These are phyloP conservation scores for Rutstroemia sp. DNA, from an alignment of 2,329 filamentous ascomycete genomes.

Conservation along the genomic window DNA sequence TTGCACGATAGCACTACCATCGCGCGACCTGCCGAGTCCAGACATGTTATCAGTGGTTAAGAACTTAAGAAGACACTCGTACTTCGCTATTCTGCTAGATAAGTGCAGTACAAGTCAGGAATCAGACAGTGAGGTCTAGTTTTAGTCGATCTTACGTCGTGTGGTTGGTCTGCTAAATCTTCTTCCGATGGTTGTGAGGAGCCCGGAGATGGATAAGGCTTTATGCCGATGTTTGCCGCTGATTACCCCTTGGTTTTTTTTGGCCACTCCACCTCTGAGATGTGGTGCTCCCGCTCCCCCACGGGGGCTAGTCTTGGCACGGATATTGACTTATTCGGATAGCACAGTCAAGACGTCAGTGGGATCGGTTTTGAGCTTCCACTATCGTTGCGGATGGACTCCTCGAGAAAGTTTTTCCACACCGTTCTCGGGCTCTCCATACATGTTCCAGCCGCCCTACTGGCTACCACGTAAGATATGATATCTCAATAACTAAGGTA, in stretches of 20 bases:
- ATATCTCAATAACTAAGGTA: too few relatives aligned
- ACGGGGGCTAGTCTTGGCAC: not conserved
- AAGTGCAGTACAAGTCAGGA: not conserved
- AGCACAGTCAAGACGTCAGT: too few relatives aligned
- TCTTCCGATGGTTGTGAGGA: not conserved
- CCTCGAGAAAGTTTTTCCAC: too few relatives aligned
- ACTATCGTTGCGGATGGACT: too few relatives aligned
- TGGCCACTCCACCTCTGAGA: not conserved
- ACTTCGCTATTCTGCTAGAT: not conserved
- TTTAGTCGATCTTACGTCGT: not conserved
- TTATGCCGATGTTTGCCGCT: not conserved
- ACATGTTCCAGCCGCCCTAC: too few relatives aligned
- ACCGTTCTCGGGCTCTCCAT: too few relatives aligned
- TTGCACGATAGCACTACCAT: not conserved
- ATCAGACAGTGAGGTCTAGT: not conserved
- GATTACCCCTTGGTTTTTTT: not conserved
- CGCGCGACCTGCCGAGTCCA: not conserved
- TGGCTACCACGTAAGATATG: not conserved
- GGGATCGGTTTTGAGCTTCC: too few relatives aligned
- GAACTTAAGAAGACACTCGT: not conserved
- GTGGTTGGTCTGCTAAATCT: not conserved
- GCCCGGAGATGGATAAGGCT: not conserved
- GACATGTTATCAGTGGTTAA: not conserved
- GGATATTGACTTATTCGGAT: too few relatives aligned
- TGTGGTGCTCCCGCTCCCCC: not conserved